phyloP scores from a whole-genome alignment of 1,139 yeast genomes.

The Geotrichum carabidarum region DNA sequence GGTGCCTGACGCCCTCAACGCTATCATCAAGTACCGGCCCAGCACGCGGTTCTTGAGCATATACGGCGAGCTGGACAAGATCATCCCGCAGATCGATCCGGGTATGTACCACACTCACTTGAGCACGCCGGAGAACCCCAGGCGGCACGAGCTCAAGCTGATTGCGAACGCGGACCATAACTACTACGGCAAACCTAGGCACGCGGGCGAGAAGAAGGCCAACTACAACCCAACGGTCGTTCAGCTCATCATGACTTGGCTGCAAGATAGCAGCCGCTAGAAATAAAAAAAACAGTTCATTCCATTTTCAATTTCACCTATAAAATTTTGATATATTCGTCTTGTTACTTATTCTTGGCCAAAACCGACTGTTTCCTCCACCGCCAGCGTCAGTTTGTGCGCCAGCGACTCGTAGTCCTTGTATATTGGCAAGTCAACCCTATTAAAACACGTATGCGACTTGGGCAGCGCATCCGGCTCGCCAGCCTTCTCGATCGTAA shows the following conservation, averaged over 20 bases:
- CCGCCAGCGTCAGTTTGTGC: slow-evolving; percentile 80
- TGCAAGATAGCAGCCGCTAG: neutral
- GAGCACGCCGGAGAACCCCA: neutral
- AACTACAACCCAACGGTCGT: slow-evolving; percentile 18
- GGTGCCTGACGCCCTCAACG: slow-evolving; percentile 10
- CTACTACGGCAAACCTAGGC: slow-evolving; percentile 18
- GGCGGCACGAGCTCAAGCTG: slow-evolving; percentile 4
- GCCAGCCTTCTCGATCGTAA: slow-evolving; percentile 97
- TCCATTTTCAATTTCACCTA: neutral
- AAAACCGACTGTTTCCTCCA: slow-evolving; percentile 90
- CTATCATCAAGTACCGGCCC: neutral
- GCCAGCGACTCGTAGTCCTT: slow-evolving; percentile 67
- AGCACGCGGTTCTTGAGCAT: slow-evolving; percentile 1
- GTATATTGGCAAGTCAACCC: slow-evolving; percentile 88
- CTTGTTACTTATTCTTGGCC: slow-evolving; percentile 72
- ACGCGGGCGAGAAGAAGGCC: slow-evolving; percentile 14
- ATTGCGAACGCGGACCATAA: slow-evolving; percentile 20
- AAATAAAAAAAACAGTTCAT: neutral
- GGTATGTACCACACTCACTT: neutral
- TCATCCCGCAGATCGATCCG: slow-evolving; percentile 17
- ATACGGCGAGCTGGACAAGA: slow-evolving; percentile 16
- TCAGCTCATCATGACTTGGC: slow-evolving; percentile 3
- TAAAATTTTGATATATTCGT: neutral
- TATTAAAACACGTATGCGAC: slow-evolving; percentile 91
- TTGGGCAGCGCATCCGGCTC: slow-evolving; percentile 91